phyloP scores from a whole-genome alignment of 768 basidiomycete genomes.

The Xanthoconium stramineum region DNA sequence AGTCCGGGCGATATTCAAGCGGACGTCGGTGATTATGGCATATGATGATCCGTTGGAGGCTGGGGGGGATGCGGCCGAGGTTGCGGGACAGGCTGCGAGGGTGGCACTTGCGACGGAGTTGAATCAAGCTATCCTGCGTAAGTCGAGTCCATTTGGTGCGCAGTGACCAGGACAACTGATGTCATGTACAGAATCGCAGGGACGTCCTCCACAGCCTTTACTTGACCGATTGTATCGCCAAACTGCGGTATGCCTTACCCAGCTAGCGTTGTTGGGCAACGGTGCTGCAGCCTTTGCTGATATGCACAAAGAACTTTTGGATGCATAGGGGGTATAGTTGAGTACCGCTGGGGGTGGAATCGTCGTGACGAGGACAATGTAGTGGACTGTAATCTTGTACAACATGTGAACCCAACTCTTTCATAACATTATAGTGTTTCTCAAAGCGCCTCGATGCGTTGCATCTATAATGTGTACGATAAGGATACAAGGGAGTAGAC shows the following conservation, averaged over 20 bases:
- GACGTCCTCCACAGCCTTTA: constrained; percentile 63
- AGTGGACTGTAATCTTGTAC: constrained; percentile 18
- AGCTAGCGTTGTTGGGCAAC: constrained; percentile 68
- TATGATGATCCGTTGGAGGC: constrained; percentile 71
- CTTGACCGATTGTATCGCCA: constrained; percentile 80
- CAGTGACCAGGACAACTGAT: constrained; percentile 1
- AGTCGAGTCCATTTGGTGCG: constrained; percentile 22
- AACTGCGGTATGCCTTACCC: constrained; percentile 60
- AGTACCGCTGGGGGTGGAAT: not conserved
- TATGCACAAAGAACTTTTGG: constrained; percentile 69
- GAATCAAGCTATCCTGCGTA: constrained; percentile 81
- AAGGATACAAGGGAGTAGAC: constrained; percentile 27
- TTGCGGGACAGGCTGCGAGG: constrained; percentile 67
- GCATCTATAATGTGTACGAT: constrained; percentile 19
- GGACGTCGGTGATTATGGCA: constrained; percentile 77
- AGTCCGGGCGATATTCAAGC: constrained; percentile 64
- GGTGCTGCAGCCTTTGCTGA: constrained; percentile 83
- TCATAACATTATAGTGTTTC: not conserved
- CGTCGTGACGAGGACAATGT: constrained; percentile 5
- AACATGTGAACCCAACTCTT: constrained; percentile 11
- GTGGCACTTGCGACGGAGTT: constrained; percentile 68
- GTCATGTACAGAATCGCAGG: constrained; percentile 62
- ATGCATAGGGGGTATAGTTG: constrained; percentile 29
- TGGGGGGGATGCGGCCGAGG: constrained; percentile 60
- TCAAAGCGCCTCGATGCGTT: not conserved